phyloP scores from a whole-genome alignment of 441 rosid genomes.

The Arabidopsis lyrata region DNA sequence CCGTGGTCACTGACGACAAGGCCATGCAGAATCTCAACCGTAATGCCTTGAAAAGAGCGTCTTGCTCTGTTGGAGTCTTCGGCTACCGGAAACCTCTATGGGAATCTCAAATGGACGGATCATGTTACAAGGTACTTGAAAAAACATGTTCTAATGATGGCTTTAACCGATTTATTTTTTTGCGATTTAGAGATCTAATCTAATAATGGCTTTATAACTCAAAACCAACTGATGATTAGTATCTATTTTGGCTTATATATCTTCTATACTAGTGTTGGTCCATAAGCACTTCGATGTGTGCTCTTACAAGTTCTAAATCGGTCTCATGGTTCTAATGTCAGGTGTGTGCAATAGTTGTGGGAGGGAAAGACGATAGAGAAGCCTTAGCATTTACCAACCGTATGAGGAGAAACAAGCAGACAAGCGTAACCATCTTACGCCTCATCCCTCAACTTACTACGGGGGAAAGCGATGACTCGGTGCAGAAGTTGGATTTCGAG shows the following conservation, averaged over 20 bases:
- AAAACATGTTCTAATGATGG: too few relatives aligned
- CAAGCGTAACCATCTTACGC: not conserved
- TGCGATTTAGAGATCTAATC: too few relatives aligned
- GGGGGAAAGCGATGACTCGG: not conserved
- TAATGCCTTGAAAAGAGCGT: constrained; percentile 38
- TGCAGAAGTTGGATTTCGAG: not conserved
- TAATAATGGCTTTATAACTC: not conserved
- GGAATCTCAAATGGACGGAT: not conserved
- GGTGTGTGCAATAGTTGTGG: constrained; percentile 1
- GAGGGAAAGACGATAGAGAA: not conserved
- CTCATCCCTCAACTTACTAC: not conserved
- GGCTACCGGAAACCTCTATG: constrained; percentile 2
- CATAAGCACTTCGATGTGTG: not conserved
- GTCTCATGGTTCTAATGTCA: not conserved
- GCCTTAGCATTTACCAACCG: constrained; percentile 1
- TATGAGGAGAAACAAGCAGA: constrained; percentile 2
- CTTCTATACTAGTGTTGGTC: not conserved
- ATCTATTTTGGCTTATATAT: not conserved
- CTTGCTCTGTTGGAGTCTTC: not conserved
- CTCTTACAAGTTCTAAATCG: not conserved
- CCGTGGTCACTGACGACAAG: constrained; percentile 14
- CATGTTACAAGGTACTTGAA: too few relatives aligned
- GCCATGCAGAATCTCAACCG: constrained; percentile 39
- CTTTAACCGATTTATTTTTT: too few relatives aligned
- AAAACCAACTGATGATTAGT: not conserved